These are phyloP conservation scores for Drosera spatulata DNA, from an alignment of 179 eudicot genomes.

Conservation along the genomic window DNA sequence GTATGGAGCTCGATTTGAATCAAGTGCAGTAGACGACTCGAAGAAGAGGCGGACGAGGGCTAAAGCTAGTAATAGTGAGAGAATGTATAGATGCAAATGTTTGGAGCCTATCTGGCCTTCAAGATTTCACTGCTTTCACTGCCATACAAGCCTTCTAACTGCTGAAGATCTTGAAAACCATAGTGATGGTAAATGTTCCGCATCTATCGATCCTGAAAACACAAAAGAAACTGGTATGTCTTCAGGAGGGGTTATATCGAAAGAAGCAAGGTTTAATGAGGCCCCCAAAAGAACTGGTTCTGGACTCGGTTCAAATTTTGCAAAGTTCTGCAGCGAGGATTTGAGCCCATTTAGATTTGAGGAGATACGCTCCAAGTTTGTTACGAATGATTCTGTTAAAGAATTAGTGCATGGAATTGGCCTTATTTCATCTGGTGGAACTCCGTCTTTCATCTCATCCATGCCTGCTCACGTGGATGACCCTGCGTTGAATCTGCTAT, in stretches of 20 bases:
- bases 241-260: conserved; percentile 12
- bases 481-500: conserved; percentile 26
- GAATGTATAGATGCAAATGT: conserved; percentile 56
- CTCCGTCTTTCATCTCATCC: conserved; percentile 38
- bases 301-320: conserved; percentile 15
- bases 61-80: conserved; percentile 19
- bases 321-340: conserved; percentile 21
- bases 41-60: conserved; percentile 26
- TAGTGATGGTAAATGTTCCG: conserved; percentile 28
- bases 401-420: conserved; percentile 63
- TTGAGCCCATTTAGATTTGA: conserved; percentile 53
- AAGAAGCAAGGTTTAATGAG: conserved; percentile 14
- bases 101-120: conserved; percentile 67
- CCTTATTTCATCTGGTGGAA: conserved; percentile 50
- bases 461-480: conserved; percentile 34
- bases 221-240: conserved; percentile 18
- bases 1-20: conserved; percentile 39
- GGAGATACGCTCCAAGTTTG: conserved; percentile 57
- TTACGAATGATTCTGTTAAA: conserved; percentile 48
- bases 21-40: conserved; percentile 15
- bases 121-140: conserved; percentile 55
- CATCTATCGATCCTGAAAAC: conserved; percentile 15
- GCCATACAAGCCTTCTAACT: conserved; percentile 51
- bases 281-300: conserved; percentile 19
- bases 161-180: conserved; percentile 39